Evolutionary conservation across 73 alveolate genomes (phyloP), one percentile per base, ranked within the genome.

Genomic region (Symbiodinium natans): DNA sequence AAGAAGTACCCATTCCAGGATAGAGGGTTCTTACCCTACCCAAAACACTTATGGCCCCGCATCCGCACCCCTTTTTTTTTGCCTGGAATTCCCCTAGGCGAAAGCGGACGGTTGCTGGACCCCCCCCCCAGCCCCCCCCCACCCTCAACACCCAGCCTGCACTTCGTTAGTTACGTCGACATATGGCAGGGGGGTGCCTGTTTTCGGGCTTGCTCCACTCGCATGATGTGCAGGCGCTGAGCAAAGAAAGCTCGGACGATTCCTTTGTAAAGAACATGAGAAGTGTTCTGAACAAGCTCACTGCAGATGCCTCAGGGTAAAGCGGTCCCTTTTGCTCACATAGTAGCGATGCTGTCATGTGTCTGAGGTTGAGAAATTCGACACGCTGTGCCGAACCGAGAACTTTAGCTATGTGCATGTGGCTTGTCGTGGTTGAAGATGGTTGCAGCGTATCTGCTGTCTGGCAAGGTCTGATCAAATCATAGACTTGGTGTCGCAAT

Each of bases 201-300:
- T n/a, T n/a, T n/a, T n/a, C n/a, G n/a, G n/a, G n/a, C n/a, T n/a
- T n/a, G n/a, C n/a, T n/a, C n/a, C n/a, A n/a, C n/a, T n/a, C n/a
- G n/a, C n/a, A n/a, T n/a, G 38, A 23, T 3, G 1, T n/a, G 29
- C 84, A 73, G 52, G 97, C 75, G 74, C 80, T 90, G 80, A 73
- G 77, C 80, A 90, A 90, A 42, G 97, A 90, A 42, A 90, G 88
- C 80, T 90, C 97, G 13, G 97, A 90, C 34, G 97, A 90, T n/a
- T 56, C 54, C 38, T 90, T 90, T 31, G 97, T 90, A 7, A 90
- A 90, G 41, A 82, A 85, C 88, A 41, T 90, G 87, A 84, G 97
- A 40, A 71, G 88, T 38, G 71, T 82, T 31, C 88, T 90, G 39
- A 90, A 90, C 97, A 90, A 90, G 83, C 97, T 90, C 39, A 90